phyloP scores from a whole-genome alignment of 2,329 filamentous ascomycete genomes.

The Whalleya microplaca region DNA sequence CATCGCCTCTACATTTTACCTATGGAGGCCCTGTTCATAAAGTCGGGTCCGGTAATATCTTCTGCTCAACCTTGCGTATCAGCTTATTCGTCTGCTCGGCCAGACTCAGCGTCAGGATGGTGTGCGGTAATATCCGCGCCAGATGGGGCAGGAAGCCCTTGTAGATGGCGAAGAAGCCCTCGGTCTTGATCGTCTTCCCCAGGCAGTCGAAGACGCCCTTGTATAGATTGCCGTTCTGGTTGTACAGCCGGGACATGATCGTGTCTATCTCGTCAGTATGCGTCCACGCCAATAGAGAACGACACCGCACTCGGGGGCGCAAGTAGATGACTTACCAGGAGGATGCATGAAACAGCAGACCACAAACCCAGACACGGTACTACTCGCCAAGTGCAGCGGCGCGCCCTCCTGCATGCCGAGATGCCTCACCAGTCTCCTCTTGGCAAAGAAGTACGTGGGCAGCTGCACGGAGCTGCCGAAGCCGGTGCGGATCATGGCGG shows the following conservation, averaged over 20 bases:
- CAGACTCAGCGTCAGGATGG: constrained; percentile 87
- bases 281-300: background rate
- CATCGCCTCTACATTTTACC: background rate
- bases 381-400: constrained; percentile 85
- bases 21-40: constrained; percentile 37
- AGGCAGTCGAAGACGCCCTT: constrained; percentile 90
- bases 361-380: constrained; percentile 88
- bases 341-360: constrained; percentile 99
- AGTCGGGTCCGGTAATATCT: constrained; percentile 50
- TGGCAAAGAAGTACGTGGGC: constrained; percentile 97
- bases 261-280: constrained; percentile 63
- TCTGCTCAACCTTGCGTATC: constrained; percentile 75
- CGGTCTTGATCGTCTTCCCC: constrained; percentile 85
- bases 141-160: constrained; percentile 97
- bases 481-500: constrained; percentile 93
- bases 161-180: constrained; percentile 91
- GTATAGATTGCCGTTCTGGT: constrained; percentile 98
- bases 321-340: constrained; percentile 64
- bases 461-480: constrained; percentile 96
- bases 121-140: constrained; percentile 92
- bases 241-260: constrained; percentile 98
- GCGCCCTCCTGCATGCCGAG: constrained; percentile 89
- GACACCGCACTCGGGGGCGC: background rate
- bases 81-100: constrained; percentile 98
- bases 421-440: constrained; percentile 80